Base-by-base conservation (phyloP, 176 grass and related monocot species). In the Zea mays region DNA sequence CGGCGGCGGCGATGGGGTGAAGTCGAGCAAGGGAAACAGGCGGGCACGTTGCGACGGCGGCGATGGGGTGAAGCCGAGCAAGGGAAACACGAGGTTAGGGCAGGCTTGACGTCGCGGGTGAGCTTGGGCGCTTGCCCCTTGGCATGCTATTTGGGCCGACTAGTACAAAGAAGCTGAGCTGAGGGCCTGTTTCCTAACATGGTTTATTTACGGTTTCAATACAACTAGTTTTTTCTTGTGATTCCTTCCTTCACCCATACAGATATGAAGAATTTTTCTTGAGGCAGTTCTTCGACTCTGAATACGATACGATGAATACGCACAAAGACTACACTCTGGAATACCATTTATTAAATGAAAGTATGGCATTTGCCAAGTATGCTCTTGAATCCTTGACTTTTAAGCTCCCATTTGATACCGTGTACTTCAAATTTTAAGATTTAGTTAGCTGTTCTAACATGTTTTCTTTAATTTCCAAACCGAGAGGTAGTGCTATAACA, bases 201-300 rank as follows among this genome's bases (percentile, higher is more conserved):
- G n/a, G n/a, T n/a, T n/a, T n/a, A n/a, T n/a, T n/a, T n/a, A n/a
- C n/a, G n/a, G n/a, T n/a, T n/a, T n/a, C n/a, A n/a, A n/a, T n/a
- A n/a, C n/a, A 36, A 38, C 27, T 79, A 71, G 6, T 7, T 63
- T 74, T 67, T 74, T 75, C 46, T 79, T 69, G 73, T 75, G 35
- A 76, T n/a, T n/a, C n/a, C n/a, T 84, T 91, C 86, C 83, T 96
- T 91, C 69, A 92, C 61, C 44, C 39, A 62, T 10, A 86, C 72
- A 97, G 94, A 62, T 90, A 92, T 66, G 94, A 97, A 78, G 94
- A 97, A 51, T 94, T 84, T 92, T 97, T 92, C 89, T 90, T 97
- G 87, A 94, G 84, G 76, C 86, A 93, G 78, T 97, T 97, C 65
- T 97, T 97, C 71, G 89, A 91, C 2, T 40, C 21, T 46, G 80